Base-by-base conservation (phyloP, 2,329 filamentous ascomycete genomes). In the Balansia obtecta region DNA sequence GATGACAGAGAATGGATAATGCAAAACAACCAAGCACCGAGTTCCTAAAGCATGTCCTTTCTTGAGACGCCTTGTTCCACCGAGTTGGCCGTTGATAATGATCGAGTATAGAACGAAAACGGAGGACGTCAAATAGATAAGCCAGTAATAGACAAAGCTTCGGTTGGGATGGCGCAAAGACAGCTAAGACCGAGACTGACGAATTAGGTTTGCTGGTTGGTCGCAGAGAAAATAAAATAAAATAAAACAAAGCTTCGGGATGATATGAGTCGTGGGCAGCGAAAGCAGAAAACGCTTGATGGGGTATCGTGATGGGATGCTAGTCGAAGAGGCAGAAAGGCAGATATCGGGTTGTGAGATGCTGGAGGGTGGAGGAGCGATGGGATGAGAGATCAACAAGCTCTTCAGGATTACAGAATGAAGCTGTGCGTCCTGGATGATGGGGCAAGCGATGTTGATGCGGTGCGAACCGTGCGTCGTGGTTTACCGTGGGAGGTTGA, bases 21-120 rank as follows among this genome's bases (percentile, higher is more conserved):
- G 41, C 30, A 42, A 49, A 44, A 40, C 16, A 13, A 16, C 32
- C 32, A 38, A 40, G 38, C 44, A 27, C 27, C 39, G 15, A 32
- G 12, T 34, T 48, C 45, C 53, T 48, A 57, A 48, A 53, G 48
- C 55, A 57, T 57, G 51, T 48, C 52, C 52, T 51, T 46, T 39
- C 46, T 20, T 40, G 33, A 38, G 27, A 39, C 41, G 18, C 46
- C 45, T 34, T 30, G 12, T 16, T 48, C n/a, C 33, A 45, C 46
- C 27, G 27, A 27, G 4, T 8, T 27, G 7, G 8, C 27, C 27
- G 44, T 34, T 33, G 12, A 27, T 8, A 40, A 30, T 40, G 45
- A 18, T n/a, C 16, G 9, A n/a, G 48, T 33, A 16, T 30, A 43
- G 12, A 12, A 22, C 18, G 13, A 11, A 45, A 37, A 38, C 46